Percentiles rank a stretch among this genome's conserved stretches.
Evolutionary conservation across 371 early-diverging fungal genomes (phyloP).

Genomic region (Apophysomyces trapeziformis): DNA sequence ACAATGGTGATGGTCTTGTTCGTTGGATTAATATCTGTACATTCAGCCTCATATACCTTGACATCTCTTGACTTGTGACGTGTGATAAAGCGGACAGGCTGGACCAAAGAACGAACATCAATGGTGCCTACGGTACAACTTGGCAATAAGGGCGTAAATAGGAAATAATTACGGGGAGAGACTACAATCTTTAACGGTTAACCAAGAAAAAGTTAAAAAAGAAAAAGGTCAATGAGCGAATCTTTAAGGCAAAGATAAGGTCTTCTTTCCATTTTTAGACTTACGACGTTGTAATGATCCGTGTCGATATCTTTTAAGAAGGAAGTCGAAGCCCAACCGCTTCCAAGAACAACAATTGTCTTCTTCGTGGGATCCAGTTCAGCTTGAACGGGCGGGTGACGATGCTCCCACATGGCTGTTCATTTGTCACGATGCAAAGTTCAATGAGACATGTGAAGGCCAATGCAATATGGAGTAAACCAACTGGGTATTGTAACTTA

Average conservation of each 20-base stretch:
- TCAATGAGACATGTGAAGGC: not conserved
- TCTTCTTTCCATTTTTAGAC: constrained; percentile 10
- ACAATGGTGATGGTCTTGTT: constrained; percentile 74
- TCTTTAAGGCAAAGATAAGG: not conserved
- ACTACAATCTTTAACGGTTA: constrained; percentile 60
- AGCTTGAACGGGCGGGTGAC: constrained; percentile 70
- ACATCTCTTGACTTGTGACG: constrained; percentile 85
- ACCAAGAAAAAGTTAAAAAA: not conserved
- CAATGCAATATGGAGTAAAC: not conserved
- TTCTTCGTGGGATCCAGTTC: constrained; percentile 78
- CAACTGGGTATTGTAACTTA: constrained; percentile 22
- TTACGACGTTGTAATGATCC: constrained; percentile 75
- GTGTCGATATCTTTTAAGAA: constrained; percentile 80
- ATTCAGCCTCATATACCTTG: constrained; percentile 86
- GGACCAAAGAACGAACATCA: constrained; percentile 82
- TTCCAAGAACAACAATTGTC: constrained; percentile 82
- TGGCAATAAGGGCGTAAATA: constrained; percentile 92
- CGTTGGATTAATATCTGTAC: constrained; percentile 81
- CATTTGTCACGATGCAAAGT: not conserved
- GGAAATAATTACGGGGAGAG: constrained; percentile 90
- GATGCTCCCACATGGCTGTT: constrained; percentile 56
- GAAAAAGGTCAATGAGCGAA: not conserved
- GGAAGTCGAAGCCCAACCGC: constrained; percentile 89
- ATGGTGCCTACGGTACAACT: constrained; percentile 86
- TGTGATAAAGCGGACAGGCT: constrained; percentile 85